Evolutionary conservation across 495 filamentous ascomycete species (phyloP).

Genomic region (Aspergillus steynii): DNA sequence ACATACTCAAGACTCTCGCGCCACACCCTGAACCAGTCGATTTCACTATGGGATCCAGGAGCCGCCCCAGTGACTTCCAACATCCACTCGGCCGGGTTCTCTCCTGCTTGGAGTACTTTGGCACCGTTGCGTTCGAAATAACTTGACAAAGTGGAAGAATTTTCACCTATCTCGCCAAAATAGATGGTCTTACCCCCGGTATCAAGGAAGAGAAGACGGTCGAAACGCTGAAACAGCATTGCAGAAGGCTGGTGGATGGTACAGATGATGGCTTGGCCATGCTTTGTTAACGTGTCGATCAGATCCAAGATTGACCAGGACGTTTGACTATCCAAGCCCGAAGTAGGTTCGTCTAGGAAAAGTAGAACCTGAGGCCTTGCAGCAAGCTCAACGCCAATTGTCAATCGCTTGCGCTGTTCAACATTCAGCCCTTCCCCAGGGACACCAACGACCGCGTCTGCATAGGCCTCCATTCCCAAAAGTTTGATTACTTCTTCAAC

Average conservation of each 20-base stretch:
- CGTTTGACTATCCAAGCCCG: conserved; percentile 84
- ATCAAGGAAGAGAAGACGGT: conserved; percentile 83
- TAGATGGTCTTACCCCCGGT: conserved; percentile 84
- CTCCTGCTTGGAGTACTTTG: conserved; percentile 63
- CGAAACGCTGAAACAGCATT: conserved; percentile 93
- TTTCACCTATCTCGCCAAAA: conserved; percentile 85
- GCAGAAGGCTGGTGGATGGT: conserved; percentile 96
- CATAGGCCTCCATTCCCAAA: conserved; percentile 71
- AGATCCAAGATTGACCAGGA: conserved; percentile 88
- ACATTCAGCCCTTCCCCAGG: conserved; percentile 75
- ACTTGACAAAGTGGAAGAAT: conserved; percentile 67
- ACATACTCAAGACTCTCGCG: conserved; percentile 69
- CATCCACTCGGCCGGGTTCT: conserved; percentile 95
- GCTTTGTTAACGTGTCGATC: conserved; percentile 82
- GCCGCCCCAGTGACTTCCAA: conserved; percentile 90
- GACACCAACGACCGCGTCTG: conserved; percentile 44
- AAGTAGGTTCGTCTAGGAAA: conserved; percentile 90
- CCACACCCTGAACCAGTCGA: conserved; percentile 86
- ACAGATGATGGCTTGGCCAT: conserved; percentile 88
- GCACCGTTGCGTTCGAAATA: conserved; percentile 87
- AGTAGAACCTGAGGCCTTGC: conserved; percentile 85
- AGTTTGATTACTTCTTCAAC: conserved; percentile 92
- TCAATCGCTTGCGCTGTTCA: conserved; percentile 85
- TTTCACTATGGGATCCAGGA: conserved; percentile 69
- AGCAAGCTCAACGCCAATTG: conserved; percentile 86